Conservation (phyloP, 352 stramenopile genomes). For the Pythium guiyangense region DNA sequence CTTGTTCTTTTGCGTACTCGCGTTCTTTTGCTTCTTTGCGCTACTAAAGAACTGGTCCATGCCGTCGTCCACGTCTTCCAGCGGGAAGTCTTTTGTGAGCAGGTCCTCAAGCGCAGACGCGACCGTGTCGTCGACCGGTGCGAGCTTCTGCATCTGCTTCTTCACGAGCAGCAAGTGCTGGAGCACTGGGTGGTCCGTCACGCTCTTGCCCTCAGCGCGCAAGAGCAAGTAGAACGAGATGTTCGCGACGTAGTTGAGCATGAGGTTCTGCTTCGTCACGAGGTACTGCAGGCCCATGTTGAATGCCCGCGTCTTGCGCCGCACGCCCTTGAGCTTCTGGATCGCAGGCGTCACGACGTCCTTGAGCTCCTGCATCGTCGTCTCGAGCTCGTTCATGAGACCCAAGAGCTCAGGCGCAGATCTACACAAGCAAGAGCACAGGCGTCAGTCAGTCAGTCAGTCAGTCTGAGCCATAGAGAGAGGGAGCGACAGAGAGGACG, state of each 20-base stretch:
- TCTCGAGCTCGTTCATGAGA: conserved; percentile 60
- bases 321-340: conserved; percentile 63
- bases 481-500: conserved; percentile 6
- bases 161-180: conserved; percentile 71
- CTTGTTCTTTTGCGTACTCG: conserved; percentile 23
- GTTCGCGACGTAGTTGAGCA: conserved; percentile 84
- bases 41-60: conserved; percentile 67
- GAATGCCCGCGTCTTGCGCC: conserved; percentile 45
- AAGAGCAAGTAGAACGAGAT: conserved; percentile 86
- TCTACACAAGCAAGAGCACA: conserved; percentile 12
- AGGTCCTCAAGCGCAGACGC: conserved; percentile 58
- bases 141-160: conserved; percentile 68
- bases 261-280: conserved; percentile 72
- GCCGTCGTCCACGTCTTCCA: conserved; percentile 39
- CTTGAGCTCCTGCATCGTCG: conserved; percentile 58
- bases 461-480: background rate
- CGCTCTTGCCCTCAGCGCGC: conserved; percentile 73
- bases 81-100: conserved; percentile 58
- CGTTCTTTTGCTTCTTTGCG: conserved; percentile 16
- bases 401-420: conserved; percentile 71
- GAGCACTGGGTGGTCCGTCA: conserved; percentile 74
- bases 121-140: conserved; percentile 49
- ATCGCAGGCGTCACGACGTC: conserved; percentile 65
- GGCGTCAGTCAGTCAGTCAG: background rate
- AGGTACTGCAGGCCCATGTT: conserved; percentile 73